Evolutionary conservation across 2,329 filamentous ascomycete species (phyloP), one percentile per base, ranked within the genome.

Genomic region (Atkinsonella texensis): DNA sequence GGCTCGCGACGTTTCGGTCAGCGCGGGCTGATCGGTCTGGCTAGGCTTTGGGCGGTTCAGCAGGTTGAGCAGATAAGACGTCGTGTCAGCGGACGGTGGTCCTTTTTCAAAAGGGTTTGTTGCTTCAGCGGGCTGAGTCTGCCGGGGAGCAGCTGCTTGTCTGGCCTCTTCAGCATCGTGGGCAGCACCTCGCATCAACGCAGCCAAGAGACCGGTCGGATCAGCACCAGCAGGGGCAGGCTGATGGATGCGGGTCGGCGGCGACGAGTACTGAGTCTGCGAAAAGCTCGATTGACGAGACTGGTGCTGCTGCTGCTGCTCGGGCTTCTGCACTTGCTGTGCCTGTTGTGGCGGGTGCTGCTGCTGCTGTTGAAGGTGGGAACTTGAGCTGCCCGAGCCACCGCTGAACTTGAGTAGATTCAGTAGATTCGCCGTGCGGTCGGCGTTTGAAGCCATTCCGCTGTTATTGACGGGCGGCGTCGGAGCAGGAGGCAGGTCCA

Each of bases 21-120:
- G 49, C 50, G 68, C 59, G 6, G 67, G 68, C 56, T 70, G 69
- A 46, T 82, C 78, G 46, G 70, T 73, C 65, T 84, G 80, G 53
- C 75, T 73, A 12, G 81, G 80, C 69, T 84, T 89, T 49, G 86
- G 83, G 47, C 85, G 83, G 62, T 89, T 93, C 56, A 98, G 77
- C 53, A 97, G 75, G 60, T 88, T 85, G 55, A 97, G 80, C 46
- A 98, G 75, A 63, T 93, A 87, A 56, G 91, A 84, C 67, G 94
- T 87, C 4, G 89, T 87, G 65, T 89, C 84, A 46, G 81, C 76
- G 20, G 77, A 70, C 50, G 80, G 77, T 43, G 77, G 72, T 35
- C 71, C 71, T 28, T 72, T 67, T 56, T 68, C 72, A 68, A 76
- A 78, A 40, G 68, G 59, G 51, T 49, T 54, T 5, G 52, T 23